Evolutionary conservation across 306 rosid genomes (phyloP), one percentile per base, ranked within the genome.

Genomic region (Elaeagnus macrophylla): DNA sequence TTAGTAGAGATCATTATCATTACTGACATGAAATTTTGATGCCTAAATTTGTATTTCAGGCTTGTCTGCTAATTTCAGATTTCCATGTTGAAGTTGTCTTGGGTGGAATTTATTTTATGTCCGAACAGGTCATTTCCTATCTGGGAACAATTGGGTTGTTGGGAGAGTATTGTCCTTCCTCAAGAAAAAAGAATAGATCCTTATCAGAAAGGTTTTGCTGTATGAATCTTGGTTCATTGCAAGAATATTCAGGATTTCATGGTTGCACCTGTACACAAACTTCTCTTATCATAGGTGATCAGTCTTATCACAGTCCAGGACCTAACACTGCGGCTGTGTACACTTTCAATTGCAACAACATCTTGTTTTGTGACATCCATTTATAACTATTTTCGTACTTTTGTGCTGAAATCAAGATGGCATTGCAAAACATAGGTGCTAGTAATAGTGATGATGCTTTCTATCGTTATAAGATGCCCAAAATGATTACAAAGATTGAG

Each of bases 401-500:
- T 37, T 58, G 39, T 43, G 53, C 66, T 43, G 66, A 42, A 66
- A 39, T 62, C 78, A 76, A 42, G 65, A 82, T 82, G 89, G 80
- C 89, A 37, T 68, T 82, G 19, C 82, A 72, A 68, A 82, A 82
- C 74, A 82, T 82, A 57, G 89, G 89, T 64, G 87, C 87, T 36
- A 12, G 56, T n/a, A 82, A 82, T 14, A 70, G 78, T 11, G 89
- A 82, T 40, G 89, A 82, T 78, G 89, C 89, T 74, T 82, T 82
- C 67, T 82, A 82, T 45, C 73, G 89, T 73, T 82, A 82, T 41
- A 82, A 82, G 76, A 82, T 82, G 89, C 89, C 89, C 47, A 78
- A 32, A 62, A 82, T 82, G 89, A 60, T 82, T 6, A 82, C 84
- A 10, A 82, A 82, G 72, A 82, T 82, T 70, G 89, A 82, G 74